Evolutionary conservation across 2,329 filamentous ascomycete species (phyloP).

Genomic region (Xylaria hypoxylon): DNA sequence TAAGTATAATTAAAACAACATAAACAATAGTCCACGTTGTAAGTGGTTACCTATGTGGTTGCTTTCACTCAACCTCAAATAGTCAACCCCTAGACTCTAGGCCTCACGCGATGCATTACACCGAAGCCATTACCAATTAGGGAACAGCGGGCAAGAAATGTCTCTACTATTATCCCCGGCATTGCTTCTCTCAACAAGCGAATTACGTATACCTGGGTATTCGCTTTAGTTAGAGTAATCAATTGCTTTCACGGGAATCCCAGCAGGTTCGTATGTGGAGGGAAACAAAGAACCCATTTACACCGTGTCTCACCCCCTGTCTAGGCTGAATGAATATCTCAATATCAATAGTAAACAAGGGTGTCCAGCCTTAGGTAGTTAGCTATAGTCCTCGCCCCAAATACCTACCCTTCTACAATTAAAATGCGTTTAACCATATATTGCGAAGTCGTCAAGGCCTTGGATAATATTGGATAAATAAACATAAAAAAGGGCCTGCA

Average conservation of each 20-base stretch:
- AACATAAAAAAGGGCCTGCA: conserved; percentile 39
- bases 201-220: neutral
- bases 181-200: neutral
- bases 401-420: conserved; percentile 12
- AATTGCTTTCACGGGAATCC: neutral
- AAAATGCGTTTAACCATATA: conserved; percentile 18
- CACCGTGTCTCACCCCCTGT: neutral
- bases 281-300: neutral
- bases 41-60: neutral
- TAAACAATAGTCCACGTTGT: neutral
- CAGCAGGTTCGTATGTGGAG: neutral
- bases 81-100: neutral
- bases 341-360: conserved; percentile 16
- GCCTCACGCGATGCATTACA: conserved; percentile 22
- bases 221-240: neutral
- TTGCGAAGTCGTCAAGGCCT: conserved; percentile 39
- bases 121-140: conserved; percentile 24
- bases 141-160: neutral
- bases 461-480: conserved; percentile 38
- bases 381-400: conserved; percentile 3
- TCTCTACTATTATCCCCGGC: neutral
- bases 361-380: conserved; percentile 5
- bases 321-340: neutral
- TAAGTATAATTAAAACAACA: too few relatives aligned
- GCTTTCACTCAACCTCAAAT: neutral